Base-by-base conservation (phyloP, 2,329 filamentous ascomycete genomes). In the Trichoderma sp. region DNA sequence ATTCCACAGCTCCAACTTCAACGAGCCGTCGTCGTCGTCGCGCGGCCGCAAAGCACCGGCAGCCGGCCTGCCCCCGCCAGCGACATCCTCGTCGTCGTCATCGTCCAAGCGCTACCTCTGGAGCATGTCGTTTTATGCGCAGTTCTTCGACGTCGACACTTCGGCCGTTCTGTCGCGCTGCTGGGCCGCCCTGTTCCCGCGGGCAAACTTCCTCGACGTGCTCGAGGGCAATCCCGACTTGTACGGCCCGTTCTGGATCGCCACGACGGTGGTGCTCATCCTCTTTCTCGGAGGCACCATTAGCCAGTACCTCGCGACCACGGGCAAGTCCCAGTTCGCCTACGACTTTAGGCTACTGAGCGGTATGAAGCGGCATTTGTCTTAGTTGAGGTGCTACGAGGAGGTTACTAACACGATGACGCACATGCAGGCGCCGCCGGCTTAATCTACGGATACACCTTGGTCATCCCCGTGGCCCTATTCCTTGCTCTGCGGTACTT, bases 61-160 rank as follows among this genome's bases (percentile, higher is more conserved):
- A 8, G 80, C 84, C 4, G 82, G 87, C 15, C 87, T 89, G 2
- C 88, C 87, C 0, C 81, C 83, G 1, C 87, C 87, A 2, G 87
- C 77, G 13, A 89, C 87, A 19, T 82, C 86, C 3, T 79, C 82
- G 22, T 76, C 77, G 5, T 74, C 79, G 19, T 74, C 77, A 19
- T 78, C 79, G n/a, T 85, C 87, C 69, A 98, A 98, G 82, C 92
- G 92, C 76, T 93, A 90, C 82, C 91, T 98, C 71, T 99, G 95
- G 95, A 89, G 89, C 54, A 84, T 98, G 70, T 89, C 89, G 68
- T 99, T 97, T 84, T 99, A 99, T 83, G 89, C 93, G 67, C 95
- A 97, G 82, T 98, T 95, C 87, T 99, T 99, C 82, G 95, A 99
- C 77, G 94, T 99, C 71, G 95, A 99, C 81, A 98, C 95, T 1